Evolutionary conservation across 208 protist genomes (phyloP), one percentile per base, ranked within the genome.

Genomic region (Hexamita inflata): DNA sequence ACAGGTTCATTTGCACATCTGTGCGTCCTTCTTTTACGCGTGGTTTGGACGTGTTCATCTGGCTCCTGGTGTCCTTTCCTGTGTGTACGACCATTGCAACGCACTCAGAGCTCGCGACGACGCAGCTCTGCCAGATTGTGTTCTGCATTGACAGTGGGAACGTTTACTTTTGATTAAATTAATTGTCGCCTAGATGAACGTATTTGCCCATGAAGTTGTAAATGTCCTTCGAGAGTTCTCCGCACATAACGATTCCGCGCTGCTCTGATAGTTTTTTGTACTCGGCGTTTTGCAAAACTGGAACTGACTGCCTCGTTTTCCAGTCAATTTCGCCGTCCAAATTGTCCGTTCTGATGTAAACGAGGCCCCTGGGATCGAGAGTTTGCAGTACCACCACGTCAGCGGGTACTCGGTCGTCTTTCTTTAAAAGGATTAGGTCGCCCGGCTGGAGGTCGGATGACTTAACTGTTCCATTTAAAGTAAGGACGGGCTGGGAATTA

Each of bases 261-360:
- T 15, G 15, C 67, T 67, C 24, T 32, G 30, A 15, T 15, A 19
- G 13, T 13, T 15, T 57, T 58, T 32, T 24, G 30, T 38, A 74
- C 67, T 32, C 26, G 19, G 92, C 94, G 1, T 91, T 96, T 0
- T 96, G 81, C 28, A 34, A 45, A 70, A 70, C 11, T 7, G n/a
- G 24, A 15, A 86, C 26, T 74, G 42, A 64, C 57, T 42, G 39
- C 30, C 90, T 76, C 11, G 94, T 78, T 81, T 98, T 98, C 93
- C 93, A 98, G 82, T 98, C 94, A 2, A 93, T 97, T 80, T 98
- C 95, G n/a, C 95, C 95, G 81, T 98, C 95, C 0, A 98, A 84
- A 82, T 98, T 93, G 79, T 97, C 94, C 0, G 94, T 97, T 75
- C 93, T 77, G 88, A 49, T 49, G 42, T 32, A 70, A 9, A 13